phyloP scores from a whole-genome alignment of 1,284 basidiomycete species.

The Microbotryomycetes sp. region DNA sequence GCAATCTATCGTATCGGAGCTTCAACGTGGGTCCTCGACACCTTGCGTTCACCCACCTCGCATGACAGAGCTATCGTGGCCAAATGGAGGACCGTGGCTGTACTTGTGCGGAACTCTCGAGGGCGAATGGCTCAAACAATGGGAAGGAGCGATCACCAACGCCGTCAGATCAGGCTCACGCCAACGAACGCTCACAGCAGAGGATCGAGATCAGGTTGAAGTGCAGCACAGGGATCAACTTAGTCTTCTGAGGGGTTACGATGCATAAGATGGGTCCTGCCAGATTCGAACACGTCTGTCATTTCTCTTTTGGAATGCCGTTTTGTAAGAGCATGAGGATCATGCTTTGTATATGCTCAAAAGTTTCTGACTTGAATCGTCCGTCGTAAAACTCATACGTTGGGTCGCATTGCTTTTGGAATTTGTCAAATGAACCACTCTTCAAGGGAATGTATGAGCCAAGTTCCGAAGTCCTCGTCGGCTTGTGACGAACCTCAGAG shows the following conservation, averaged over 20 bases:
- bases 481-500: no score
- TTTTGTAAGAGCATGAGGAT: no score
- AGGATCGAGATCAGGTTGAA: neutral
- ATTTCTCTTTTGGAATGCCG: no score
- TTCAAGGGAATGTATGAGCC: no score
- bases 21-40: neutral
- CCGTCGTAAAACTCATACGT: no score
- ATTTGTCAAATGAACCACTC: no score
- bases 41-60: neutral
- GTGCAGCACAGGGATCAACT: neutral
- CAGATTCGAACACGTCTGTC: no score
- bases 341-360: no score
- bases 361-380: no score
- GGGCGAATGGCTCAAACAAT: neutral
- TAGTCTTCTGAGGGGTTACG: neutral
- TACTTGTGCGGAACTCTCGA: neutral
- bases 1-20: neutral
- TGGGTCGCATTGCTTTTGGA: no score
- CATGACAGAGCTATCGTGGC: neutral
- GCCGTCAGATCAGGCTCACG: neutral
- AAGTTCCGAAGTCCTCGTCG: no score
- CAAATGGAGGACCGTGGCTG: neutral
- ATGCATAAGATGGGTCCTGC: no score
- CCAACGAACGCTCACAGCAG: neutral
- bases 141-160: neutral